Base-by-base conservation (phyloP, 192 early-diverging fungal genomes). In the Backusella westeae region DNA sequence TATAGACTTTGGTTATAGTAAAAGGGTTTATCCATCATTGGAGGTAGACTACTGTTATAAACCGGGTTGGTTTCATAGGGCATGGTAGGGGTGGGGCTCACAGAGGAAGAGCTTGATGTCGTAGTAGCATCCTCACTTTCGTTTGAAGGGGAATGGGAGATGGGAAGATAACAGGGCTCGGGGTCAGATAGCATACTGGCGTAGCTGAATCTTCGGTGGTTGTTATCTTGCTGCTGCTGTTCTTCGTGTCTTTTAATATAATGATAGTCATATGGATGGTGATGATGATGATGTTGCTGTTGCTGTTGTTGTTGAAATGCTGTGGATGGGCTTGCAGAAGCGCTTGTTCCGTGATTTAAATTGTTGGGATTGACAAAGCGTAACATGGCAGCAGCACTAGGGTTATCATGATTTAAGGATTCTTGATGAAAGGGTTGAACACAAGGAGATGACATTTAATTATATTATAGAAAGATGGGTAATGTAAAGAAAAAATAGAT, bases 181-280 rank as follows among this genome's bases (percentile, higher is more conserved):
- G 70, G 36, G 14, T 71, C 70, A 46, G 70, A 71, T 49, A 71
- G 10, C 70, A 71, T 71, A 34, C 70, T 71, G 19, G 70, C 42
- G 29, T 71, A 71, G 17, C 70, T 71, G 14, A 71, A 71, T 34
- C 70, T 49, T 44, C 70, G 56, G 26, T 63, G 23, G 23, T 63
- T 69, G 1, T n/a, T 69, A 23, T 69, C 35, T 41, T 69, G 67
- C 21, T 69, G 67, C 1, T 69, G 68, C 4, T 69, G 68, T 39
- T 46, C 41, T 15, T 71, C 41, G 4, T 71, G 42, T 49, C 44
- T 71, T 15, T 71, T 71, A 32, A 71, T 46, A 29, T 46, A 49
- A 46, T 71, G 70, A 49, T 71, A 32, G 29, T 71, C 41, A 49
- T 71, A 41, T 7, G 69, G 29, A 42, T 35, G n/a, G 3, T 32